Evolutionary conservation across 2,329 filamentous ascomycete genomes (phyloP), one percentile per base, ranked within the genome.

Genomic region (Gliomastix tumulicola): DNA sequence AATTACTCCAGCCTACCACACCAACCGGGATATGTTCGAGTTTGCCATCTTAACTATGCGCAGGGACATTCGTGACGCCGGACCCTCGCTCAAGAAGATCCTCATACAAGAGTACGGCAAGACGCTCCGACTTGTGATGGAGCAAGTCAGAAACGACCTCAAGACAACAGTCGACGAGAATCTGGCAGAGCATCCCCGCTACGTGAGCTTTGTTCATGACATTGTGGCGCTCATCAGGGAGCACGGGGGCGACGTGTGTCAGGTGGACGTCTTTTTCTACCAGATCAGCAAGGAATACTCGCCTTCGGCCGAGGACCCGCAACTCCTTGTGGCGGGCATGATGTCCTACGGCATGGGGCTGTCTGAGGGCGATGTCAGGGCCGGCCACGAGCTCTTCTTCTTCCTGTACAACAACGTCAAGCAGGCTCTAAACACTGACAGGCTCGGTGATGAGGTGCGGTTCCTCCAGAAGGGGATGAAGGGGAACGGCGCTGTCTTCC

Each of bases 331-430:
- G 18, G 74, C 74, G 5, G 65, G 63, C 5, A 72, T 79, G 47
- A 48, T 73, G 13, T 69, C 71, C 3, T 79, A 76, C 49, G 75
- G 72, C 2, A 55, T 78, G 21, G 66, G 69, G 28, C 54, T 79
- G 13, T 59, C 62, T 27, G 74, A 79, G 41, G 68, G 65, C 3
- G 74, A 77, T 37, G 46, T 53, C 3, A 63, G 60, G 21, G 68
- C 66, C 5, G 54, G 55, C 6, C 62, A 68, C 15, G 65, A 68
- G 36, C 60, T 79, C 4, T 79, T 79, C 47, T 71, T 70, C 49
- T 73, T 75, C 39, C 58, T 79, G 3, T 70, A 68, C 48, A 72
- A 72, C 44, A 76, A 70, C 50, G 75, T 76, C 49, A 76, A 76
- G 48, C 56, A 69, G 36, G 69, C 72, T 1, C 50, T 79, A 4